Base-by-base conservation (phyloP, 2,329 filamentous ascomycete genomes). In the Diaporthe helianthi region DNA sequence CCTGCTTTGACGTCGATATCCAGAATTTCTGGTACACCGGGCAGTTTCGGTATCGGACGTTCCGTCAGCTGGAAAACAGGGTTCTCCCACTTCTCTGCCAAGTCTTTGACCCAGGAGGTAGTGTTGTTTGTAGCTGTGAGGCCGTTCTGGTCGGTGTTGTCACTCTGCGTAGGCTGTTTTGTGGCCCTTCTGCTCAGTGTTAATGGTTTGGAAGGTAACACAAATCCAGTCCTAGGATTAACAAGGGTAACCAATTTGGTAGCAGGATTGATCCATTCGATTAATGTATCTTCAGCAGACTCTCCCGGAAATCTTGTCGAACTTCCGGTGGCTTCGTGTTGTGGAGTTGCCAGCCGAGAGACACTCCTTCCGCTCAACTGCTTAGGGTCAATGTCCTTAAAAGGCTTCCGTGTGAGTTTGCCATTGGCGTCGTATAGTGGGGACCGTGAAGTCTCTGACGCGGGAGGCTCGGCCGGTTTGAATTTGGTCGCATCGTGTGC, bases 1-100 rank as follows among this genome's bases (percentile, higher is more conserved):
- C 65, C 49, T 33, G 60, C 22, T 44, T 75, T 69, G 15, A 38
- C 19, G 75, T 74, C 10, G 71, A 78, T 8, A 52, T 74, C 55
- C 55, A 76, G 63, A 10, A 68, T 55, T 22, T 80, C 77, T 46
- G 79, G 77, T 19, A 77, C 73, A 64, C 76, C 75, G 1, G 78
- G 74, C 0, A 83, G 67, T 4, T 76, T 78, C 6, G 85, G 86
- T 26, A 90, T 84, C 0, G 77, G 73, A 1, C 78, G 73, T 65
- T 88, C 81, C 0, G 78, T 77, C 4, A 77, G 75, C n/a, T 84
- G 80, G 76, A 97, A 97, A 0, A 93, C 82, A 0, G 93, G 93
- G 70, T 94, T 97, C 10, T 91, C 79, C 93, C 93, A 97, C 10
- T 82, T 83, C 44, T 83, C 78, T 1, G 93, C 78, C 8, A 95